A percentile compares a stretch with the other conserved stretches of the same genome.
These are phyloP conservation scores for Phanerodontia chrysosporium DNA, from an alignment of 768 basidiomycete species.

Conservation along the genomic window DNA sequence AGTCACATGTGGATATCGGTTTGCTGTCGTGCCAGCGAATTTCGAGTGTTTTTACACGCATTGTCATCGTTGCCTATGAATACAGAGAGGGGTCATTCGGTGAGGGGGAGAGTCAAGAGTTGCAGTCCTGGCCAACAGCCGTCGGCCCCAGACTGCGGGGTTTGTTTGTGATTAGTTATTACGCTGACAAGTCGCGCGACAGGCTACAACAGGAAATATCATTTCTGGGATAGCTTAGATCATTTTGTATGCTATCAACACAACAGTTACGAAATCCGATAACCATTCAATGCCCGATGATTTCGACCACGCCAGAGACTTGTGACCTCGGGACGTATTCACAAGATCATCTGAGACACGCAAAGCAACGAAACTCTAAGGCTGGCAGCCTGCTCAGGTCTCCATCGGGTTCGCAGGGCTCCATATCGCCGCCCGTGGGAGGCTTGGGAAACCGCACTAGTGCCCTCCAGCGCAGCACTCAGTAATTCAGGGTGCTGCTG, in stretches of 20 bases:
- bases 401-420: not conserved
- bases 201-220: not conserved
- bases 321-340: not conserved
- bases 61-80: constrained; percentile 24
- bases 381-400: not conserved
- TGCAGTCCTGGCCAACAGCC: not conserved
- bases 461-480: not conserved
- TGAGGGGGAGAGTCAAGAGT: not conserved
- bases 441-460: not conserved
- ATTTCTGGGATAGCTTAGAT: not conserved
- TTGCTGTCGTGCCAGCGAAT: constrained; percentile 96
- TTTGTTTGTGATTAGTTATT: not conserved
- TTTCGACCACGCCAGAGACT: not conserved
- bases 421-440: not conserved
- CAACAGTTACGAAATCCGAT: too few relatives aligned
- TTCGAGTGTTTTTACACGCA: constrained; percentile 88
- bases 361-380: not conserved
- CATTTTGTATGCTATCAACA: not conserved
- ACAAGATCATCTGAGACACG: not conserved
- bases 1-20: constrained; percentile 95
- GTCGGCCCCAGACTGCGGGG: not conserved
- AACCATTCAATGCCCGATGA: not conserved
- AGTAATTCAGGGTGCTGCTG: constrained; percentile 18
- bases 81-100: not conserved
- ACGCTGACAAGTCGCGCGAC: not conserved